phyloP scores from a whole-genome alignment of 2,329 filamentous ascomycete species.

The Ophiocordyceps polyrhachis-furcata region DNA sequence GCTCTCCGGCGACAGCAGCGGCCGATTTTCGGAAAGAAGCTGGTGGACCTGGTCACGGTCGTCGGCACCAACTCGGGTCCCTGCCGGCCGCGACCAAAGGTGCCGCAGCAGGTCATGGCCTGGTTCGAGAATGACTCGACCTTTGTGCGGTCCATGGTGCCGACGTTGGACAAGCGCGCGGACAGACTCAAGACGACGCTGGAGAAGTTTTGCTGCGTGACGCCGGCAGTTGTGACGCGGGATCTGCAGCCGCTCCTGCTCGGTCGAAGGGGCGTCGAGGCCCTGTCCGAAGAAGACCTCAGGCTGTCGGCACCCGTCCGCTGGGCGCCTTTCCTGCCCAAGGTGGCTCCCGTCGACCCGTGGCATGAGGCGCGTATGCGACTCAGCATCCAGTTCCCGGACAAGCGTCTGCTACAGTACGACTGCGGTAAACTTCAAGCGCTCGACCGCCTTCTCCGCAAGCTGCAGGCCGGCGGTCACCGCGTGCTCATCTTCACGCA shows the following conservation, averaged over 20 bases:
- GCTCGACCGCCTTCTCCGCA: constrained; percentile 68
- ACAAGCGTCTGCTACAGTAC: constrained; percentile 89
- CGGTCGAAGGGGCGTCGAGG: constrained; percentile 37
- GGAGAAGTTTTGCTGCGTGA: constrained; percentile 80
- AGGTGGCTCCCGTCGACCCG: constrained; percentile 46
- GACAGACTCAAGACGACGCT: constrained; percentile 55
- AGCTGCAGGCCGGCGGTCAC: constrained; percentile 75
- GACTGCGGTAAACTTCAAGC: constrained; percentile 94
- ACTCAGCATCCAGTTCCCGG: constrained; percentile 87
- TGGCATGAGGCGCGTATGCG: constrained; percentile 91
- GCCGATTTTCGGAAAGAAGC: constrained; percentile 61
- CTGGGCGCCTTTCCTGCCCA: constrained; percentile 37
- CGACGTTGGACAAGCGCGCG: constrained; percentile 55
- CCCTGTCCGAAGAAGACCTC: constrained; percentile 37
- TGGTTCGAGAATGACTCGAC: constrained; percentile 60
- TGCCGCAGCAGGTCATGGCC: constrained; percentile 44
- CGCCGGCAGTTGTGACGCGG: constrained; percentile 68
- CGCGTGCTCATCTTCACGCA: constrained; percentile 96
- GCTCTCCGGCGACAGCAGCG: constrained; percentile 60
- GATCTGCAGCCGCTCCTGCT: constrained; percentile 54
- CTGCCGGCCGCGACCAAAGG: constrained; percentile 38
- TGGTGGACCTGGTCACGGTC: constrained; percentile 52
- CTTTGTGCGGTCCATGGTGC: constrained; percentile 47
- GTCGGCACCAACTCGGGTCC: constrained; percentile 41
- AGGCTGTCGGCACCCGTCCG: constrained; percentile 36